Conservation (phyloP, 176 grass and related monocot genomes). For the Cenchrus fungigraminus region DNA sequence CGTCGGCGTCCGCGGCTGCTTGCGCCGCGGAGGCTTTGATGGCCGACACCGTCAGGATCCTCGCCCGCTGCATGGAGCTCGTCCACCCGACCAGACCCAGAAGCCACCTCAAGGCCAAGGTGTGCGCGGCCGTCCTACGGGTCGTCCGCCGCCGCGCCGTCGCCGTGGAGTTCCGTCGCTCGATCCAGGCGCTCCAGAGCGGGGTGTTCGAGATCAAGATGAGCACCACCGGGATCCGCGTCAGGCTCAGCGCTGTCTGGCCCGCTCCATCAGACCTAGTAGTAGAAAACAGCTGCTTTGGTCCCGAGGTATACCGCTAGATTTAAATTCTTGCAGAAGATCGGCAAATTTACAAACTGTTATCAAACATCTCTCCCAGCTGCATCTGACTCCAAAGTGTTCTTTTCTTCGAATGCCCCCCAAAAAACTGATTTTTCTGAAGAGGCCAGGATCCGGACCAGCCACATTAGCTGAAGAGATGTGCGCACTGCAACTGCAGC, state of each 20-base stretch:
- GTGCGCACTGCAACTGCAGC: background rate
- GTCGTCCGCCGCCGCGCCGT: background rate
- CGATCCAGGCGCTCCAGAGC: constrained; percentile 3
- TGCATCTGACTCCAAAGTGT: background rate
- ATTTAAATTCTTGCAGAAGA: background rate
- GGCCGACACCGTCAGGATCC: background rate
- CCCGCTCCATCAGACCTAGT: background rate
- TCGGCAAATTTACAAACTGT: background rate
- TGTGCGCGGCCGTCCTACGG: background rate
- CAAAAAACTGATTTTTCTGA: background rate
- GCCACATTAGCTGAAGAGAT: background rate
- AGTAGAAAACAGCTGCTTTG: background rate
- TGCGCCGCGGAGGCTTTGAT: background rate
- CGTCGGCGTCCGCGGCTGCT: background rate
- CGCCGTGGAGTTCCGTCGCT: background rate
- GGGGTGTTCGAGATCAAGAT: background rate
- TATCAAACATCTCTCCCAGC: background rate
- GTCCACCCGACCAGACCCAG: background rate
- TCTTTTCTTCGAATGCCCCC: no score
- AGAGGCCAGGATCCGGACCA: background rate
- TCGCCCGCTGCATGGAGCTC: background rate
- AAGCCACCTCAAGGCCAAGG: background rate
- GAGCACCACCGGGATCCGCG: background rate
- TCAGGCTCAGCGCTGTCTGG: background rate
- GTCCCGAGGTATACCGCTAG: no score